A percentile compares a stretch with the other conserved stretches of the same genome.
Evolutionary conservation across 1,284 basidiomycete genomes (phyloP).

Genomic region (Exobasidium cylindrosporum): DNA sequence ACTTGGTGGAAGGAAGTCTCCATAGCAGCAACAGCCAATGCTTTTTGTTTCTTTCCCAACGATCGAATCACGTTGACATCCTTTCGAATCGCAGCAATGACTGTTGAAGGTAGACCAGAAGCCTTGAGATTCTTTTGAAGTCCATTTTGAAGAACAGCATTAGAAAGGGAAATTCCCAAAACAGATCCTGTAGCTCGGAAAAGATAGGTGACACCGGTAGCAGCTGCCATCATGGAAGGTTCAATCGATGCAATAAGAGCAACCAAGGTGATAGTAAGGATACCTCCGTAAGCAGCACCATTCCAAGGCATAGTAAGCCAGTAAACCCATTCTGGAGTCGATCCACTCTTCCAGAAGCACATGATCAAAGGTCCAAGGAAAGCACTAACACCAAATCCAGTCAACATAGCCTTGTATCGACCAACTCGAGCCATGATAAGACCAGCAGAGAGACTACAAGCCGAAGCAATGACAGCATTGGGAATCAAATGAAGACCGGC

Average conservation of each 20-base stretch:
- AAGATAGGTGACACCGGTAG: slow-evolving; percentile 55
- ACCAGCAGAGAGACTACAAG: slow-evolving; percentile 55
- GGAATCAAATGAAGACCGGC: slow-evolving; percentile 56
- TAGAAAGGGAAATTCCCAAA: slow-evolving; percentile 56
- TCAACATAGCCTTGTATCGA: slow-evolving; percentile 53
- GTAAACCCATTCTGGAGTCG: slow-evolving; percentile 50
- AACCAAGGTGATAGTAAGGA: slow-evolving; percentile 55
- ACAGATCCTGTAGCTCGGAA: slow-evolving; percentile 57
- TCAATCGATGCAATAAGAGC: slow-evolving; percentile 55
- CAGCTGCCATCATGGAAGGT: slow-evolving; percentile 54
- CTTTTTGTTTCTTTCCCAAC: slow-evolving; percentile 21
- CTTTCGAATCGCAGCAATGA: slow-evolving; percentile 50
- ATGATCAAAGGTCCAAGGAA: slow-evolving; percentile 55
- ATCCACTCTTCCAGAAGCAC: slow-evolving; percentile 53
- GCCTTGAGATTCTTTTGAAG: slow-evolving; percentile 47
- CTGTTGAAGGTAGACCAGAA: slow-evolving; percentile 41
- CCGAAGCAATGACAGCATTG: slow-evolving; percentile 55
- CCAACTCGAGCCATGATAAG: slow-evolving; percentile 56
- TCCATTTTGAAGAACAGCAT: slow-evolving; percentile 55
- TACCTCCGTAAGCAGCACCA: slow-evolving; percentile 54
- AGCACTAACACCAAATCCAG: slow-evolving; percentile 47
- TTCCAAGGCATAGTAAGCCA: slow-evolving; percentile 52
- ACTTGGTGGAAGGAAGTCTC: slow-evolving; percentile 54
- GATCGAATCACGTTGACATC: slow-evolving; percentile 51
- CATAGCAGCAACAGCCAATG: slow-evolving; percentile 54